A percentile compares a stretch with the other conserved stretches of the same genome.
These are phyloP conservation scores for Microdochium paspali DNA, from an alignment of 2,329 filamentous ascomycete genomes.

Conservation along the genomic window DNA sequence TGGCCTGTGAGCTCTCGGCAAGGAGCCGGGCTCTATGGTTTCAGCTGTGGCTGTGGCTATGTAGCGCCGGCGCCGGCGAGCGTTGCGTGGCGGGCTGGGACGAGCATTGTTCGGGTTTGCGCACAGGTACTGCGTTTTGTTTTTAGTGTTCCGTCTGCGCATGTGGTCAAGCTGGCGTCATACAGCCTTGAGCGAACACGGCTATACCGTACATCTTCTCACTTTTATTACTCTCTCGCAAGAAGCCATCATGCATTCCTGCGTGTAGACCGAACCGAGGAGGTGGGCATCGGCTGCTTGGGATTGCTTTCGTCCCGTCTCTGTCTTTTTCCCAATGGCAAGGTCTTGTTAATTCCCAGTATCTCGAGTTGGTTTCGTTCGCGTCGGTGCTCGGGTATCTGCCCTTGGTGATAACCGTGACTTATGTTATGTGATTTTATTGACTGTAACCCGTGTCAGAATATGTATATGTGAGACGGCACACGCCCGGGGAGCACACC, in stretches of 20 bases:
- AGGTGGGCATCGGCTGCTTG: conserved; percentile 19
- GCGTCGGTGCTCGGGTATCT: too few relatives aligned
- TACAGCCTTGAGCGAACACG: conserved; percentile 22
- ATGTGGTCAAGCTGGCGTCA: conserved; percentile 21
- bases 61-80: not conserved
- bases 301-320: conserved; percentile 16
- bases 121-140: conserved; percentile 13
- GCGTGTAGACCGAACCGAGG: conserved; percentile 17
- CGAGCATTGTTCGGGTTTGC: not conserved
- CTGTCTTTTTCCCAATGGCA: conserved; percentile 18
- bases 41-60: too few relatives aligned
- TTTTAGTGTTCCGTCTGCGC: conserved; percentile 20
- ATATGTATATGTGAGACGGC: too few relatives aligned
- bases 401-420: too few relatives aligned
- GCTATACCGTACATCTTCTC: conserved; percentile 39
- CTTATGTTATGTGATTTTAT: too few relatives aligned
- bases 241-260: conserved; percentile 14
- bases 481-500: too few relatives aligned
- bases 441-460: too few relatives aligned
- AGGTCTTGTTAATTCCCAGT: conserved; percentile 19
- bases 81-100: not conserved
- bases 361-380: conserved; percentile 9
- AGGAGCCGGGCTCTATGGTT: not conserved
- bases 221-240: conserved; percentile 24
- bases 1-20: not conserved